Percentiles rank a stretch among this genome's conserved stretches.
Conservation (phyloP, 805 yeast genomes). For the Zygosaccharomyces gambellarensis region DNA sequence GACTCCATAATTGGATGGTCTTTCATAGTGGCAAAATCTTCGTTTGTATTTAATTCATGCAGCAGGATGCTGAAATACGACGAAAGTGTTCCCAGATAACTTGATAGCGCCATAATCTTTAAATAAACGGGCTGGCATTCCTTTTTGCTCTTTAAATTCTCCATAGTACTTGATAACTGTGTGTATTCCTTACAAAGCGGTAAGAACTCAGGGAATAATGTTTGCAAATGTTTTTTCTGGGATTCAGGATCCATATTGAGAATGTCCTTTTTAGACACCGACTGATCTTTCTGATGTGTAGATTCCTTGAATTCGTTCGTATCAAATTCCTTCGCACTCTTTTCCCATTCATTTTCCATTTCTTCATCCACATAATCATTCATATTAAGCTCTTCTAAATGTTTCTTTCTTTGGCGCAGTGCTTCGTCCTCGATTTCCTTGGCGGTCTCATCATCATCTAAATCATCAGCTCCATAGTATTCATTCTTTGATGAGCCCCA, state of each 20-base stretch:
- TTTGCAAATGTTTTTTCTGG: constrained; percentile 48
- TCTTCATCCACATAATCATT: constrained; percentile 73
- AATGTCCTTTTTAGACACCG: constrained; percentile 41
- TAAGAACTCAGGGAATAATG: constrained; percentile 75
- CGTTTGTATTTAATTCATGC: constrained; percentile 50
- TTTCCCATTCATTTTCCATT: constrained; percentile 69
- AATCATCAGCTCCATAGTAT: constrained; percentile 51
- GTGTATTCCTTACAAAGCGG: constrained; percentile 66
- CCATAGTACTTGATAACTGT: constrained; percentile 40
- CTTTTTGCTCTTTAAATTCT: constrained; percentile 32
- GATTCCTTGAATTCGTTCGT: constrained; percentile 36
- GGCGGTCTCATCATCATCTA: constrained; percentile 64
- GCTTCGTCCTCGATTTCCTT: constrained; percentile 85
- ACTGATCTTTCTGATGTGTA: constrained; percentile 30
- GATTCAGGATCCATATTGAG: constrained; percentile 48
- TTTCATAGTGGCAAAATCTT: constrained; percentile 59
- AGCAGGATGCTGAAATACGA: constrained; percentile 74
- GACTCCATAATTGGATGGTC: constrained; percentile 89
- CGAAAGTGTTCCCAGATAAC: constrained; percentile 73
- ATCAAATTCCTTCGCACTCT: constrained; percentile 48
- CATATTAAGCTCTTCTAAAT: constrained; percentile 68
- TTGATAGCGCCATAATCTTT: constrained; percentile 64
- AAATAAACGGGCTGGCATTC: constrained; percentile 40
- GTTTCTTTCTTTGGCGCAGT: constrained; percentile 73
- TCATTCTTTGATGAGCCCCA: constrained; percentile 44